Percentiles rank a stretch among this genome's conserved stretches.
Conservation (phyloP, 441 rosid genomes). For the Euphorbia celastroides region DNA sequence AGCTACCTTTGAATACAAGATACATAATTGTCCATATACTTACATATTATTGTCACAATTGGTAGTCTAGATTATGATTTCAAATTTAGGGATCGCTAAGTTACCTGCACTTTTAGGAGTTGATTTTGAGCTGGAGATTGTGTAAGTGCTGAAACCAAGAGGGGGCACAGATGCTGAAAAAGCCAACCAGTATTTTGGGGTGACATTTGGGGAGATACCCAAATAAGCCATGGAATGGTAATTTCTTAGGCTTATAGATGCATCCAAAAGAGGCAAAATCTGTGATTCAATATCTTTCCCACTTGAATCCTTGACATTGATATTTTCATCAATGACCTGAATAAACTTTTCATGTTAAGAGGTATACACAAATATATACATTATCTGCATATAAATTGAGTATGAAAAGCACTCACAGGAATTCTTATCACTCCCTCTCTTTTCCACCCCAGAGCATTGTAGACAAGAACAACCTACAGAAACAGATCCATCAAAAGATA, state of each 20-base stretch:
- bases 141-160: slow-evolving; percentile 83
- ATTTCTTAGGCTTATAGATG: slow-evolving; percentile 48
- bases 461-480: slow-evolving; percentile 63
- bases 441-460: slow-evolving; percentile 96
- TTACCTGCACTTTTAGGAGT: slow-evolving; percentile 43
- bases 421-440: slow-evolving; percentile 78
- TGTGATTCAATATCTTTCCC: slow-evolving; percentile 83
- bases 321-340: slow-evolving; percentile 63
- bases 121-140: slow-evolving; percentile 42
- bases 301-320: slow-evolving; percentile 65
- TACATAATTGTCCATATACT: not conserved
- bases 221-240: slow-evolving; percentile 71
- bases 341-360: slow-evolving; percentile 15
- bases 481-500: slow-evolving; percentile 13
- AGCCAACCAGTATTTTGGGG: slow-evolving; percentile 89
- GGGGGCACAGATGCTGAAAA: slow-evolving; percentile 80
- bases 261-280: slow-evolving; percentile 61
- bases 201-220: slow-evolving; percentile 46
- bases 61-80: not conserved
- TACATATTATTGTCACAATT: not conserved
- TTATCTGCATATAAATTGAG: not conserved
- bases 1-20: not conserved
- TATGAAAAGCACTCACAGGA: slow-evolving; percentile 58
- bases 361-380: not conserved
- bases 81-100: slow-evolving; percentile 5